Base-by-base conservation (phyloP, 371 early-diverging fungal genomes). In the Mucor lusitanicus region DNA sequence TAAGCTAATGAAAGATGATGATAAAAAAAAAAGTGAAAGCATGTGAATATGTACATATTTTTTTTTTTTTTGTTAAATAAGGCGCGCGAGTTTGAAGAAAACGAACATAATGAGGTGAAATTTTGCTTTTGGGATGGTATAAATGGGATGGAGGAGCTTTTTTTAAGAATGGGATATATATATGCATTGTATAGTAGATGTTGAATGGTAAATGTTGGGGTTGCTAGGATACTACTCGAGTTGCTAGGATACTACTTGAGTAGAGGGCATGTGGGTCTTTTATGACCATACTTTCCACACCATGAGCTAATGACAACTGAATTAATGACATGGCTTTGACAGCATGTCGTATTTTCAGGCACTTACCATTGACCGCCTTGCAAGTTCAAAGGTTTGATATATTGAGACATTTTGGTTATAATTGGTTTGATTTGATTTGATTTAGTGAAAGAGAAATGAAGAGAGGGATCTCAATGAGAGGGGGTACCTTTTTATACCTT, bases 241-340 rank as follows among this genome's bases (percentile, higher is more conserved):
- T 30, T 30, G 30, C 30, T 6, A 30, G 30, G 30, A 30, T 9
- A 25, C 70, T 71, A 82, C 61, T 77, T 76, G 48, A 82, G 71
- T 1, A 75, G 46, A 54, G 83, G 80, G 60, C 83, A 83, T 7
- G 21, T 35, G 27, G 42, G 23, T 57, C 71, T 53, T 53, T 74
- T 73, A 55, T 83, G 83, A 7, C 83, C 83, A 37, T 83, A 83
- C 71, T 80, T 78, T 28, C 83, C 83, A 59, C 83, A 81, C 82
- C 82, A 81, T 50, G 76, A 37, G 54, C 82, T 81, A 66, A 17
- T 17, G 8, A 58, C 37, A 39, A 17, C n/a, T 44, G 30, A 23
- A n/a, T 27, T 59, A 59, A n/a, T 27, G 33, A 25, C 50, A 50
- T 37, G 37, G 21, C 21, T 21, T 32, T 53, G 11, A 28, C n/a